Evolutionary conservation across 106 monocot genomes (phyloP).

Genomic region (Platanthera guangdongensis): DNA sequence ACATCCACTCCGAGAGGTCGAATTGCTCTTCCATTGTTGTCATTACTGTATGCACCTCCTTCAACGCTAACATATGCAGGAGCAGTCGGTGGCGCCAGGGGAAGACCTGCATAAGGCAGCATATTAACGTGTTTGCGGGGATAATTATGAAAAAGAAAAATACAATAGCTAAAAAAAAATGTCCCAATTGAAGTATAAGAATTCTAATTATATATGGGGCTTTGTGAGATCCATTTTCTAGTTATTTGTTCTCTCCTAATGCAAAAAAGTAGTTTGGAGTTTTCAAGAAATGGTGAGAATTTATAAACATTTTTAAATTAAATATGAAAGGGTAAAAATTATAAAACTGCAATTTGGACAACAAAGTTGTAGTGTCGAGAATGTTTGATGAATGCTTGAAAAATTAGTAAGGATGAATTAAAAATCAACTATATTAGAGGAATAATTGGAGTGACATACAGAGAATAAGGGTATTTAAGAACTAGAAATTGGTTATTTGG

Average conservation of each 20-base stretch:
- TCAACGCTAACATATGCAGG: slow-evolving; percentile 30
- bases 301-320: too few relatives aligned
- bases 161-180: background rate
- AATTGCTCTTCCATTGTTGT: slow-evolving; percentile 46
- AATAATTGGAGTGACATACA: too few relatives aligned
- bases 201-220: background rate
- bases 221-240: background rate
- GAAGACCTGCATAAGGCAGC: slow-evolving; percentile 59
- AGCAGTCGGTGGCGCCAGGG: slow-evolving; percentile 65
- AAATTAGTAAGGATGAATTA: too few relatives aligned
- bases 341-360: too few relatives aligned
- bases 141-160: background rate
- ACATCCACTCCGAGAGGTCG: slow-evolving; percentile 81
- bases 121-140: background rate
- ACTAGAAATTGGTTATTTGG: too few relatives aligned
- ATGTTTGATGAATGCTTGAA: too few relatives aligned
- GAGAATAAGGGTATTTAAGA: too few relatives aligned
- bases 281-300: too few relatives aligned
- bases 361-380: too few relatives aligned
- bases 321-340: too few relatives aligned
- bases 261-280: too few relatives aligned
- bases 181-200: background rate
- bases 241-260: background rate
- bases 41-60: slow-evolving; percentile 29
- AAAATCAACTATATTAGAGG: too few relatives aligned